Conservation (phyloP, 2,329 filamentous ascomycete genomes). For the Botrytis byssoidea region DNA sequence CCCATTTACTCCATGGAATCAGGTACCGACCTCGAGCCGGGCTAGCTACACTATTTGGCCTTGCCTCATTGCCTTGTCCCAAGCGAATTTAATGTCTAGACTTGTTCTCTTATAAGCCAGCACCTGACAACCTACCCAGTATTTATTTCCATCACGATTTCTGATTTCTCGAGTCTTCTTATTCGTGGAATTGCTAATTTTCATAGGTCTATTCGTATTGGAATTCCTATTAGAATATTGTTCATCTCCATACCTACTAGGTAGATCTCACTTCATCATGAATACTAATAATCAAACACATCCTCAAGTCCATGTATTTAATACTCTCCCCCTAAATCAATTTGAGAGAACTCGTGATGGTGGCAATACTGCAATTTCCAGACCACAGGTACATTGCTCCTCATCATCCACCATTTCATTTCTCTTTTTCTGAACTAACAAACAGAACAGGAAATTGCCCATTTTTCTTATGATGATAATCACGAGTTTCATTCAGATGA, state of each 20-base stretch:
- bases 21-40: too few relatives aligned
- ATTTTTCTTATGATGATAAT: constrained; percentile 87
- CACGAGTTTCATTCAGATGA: constrained; percentile 75
- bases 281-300: not conserved
- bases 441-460: constrained; percentile 71
- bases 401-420: constrained; percentile 18
- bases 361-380: not conserved
- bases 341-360: constrained; percentile 8
- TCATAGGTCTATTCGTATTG: not conserved
- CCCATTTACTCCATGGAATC: not conserved
- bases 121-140: not conserved
- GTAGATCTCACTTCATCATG: not conserved
- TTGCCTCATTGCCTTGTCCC: not conserved
- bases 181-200: not conserved
- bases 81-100: constrained; percentile 7
- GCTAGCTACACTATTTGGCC: not conserved
- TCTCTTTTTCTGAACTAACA: not conserved
- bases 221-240: not conserved
- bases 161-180: not conserved
- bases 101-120: not conserved
- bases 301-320: constrained; percentile 1
- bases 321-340: constrained; percentile 9
- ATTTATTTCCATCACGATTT: not conserved
- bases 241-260: not conserved
- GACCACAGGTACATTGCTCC: not conserved